A percentile compares a stretch with the other conserved stretches of the same genome.
phyloP scores from a whole-genome alignment of 2,329 filamentous ascomycete species.

The Cercospora zeina region DNA sequence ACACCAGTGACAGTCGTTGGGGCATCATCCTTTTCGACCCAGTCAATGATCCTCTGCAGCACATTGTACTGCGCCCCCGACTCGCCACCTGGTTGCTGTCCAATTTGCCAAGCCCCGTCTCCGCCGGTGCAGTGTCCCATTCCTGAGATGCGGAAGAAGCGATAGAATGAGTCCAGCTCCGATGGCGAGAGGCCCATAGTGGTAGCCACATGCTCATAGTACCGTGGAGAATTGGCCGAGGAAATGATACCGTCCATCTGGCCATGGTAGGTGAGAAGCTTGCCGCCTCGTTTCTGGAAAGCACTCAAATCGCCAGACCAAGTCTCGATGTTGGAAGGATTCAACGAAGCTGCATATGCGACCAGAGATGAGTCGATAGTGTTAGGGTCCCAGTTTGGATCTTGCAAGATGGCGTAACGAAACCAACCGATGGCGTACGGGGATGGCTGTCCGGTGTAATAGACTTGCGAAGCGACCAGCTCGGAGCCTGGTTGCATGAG shows the following conservation, averaged over 20 bases:
- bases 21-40: slow-evolving; percentile 39
- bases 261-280: slow-evolving; percentile 50
- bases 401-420: slow-evolving; percentile 51
- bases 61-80: slow-evolving; percentile 46
- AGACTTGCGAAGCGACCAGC: slow-evolving; percentile 36
- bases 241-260: slow-evolving; percentile 45
- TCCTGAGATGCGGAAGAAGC: slow-evolving; percentile 55
- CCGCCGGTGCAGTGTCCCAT: slow-evolving; percentile 55
- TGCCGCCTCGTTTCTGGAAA: slow-evolving; percentile 46
- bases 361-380: slow-evolving; percentile 43
- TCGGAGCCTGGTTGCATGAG: slow-evolving; percentile 54
- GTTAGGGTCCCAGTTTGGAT: slow-evolving; percentile 46
- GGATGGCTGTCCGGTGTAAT: slow-evolving; percentile 47
- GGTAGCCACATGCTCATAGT: slow-evolving; percentile 47
- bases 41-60: slow-evolving; percentile 48
- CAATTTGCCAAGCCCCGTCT: slow-evolving; percentile 46
- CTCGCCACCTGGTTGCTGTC: slow-evolving; percentile 35
- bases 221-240: slow-evolving; percentile 47
- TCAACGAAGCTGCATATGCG: slow-evolving; percentile 37
- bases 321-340: slow-evolving; percentile 45
- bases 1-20: slow-evolving; percentile 42
- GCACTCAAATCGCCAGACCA: slow-evolving; percentile 47
- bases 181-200: slow-evolving; percentile 51
- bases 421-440: slow-evolving; percentile 51
- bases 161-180: slow-evolving; percentile 55